Evolutionary conservation across 495 filamentous ascomycete species (phyloP).

Genomic region (Achaetomiella virescens): DNA sequence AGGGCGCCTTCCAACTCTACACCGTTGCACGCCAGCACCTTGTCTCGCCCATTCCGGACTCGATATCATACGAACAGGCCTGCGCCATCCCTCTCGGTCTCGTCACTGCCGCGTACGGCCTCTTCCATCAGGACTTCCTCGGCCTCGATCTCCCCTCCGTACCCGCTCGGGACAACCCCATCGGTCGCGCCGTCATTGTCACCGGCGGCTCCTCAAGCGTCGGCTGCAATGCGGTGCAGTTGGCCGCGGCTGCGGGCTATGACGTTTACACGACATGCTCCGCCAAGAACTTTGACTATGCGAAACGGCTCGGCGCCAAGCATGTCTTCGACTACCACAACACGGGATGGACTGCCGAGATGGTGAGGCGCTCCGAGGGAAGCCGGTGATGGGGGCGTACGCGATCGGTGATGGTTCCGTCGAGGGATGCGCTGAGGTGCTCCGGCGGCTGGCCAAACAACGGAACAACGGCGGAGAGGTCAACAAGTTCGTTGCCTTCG

Average conservation of each 20-base stretch:
- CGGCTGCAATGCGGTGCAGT: conserved; percentile 56
- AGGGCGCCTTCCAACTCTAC: conserved; percentile 35
- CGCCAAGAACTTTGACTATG: conserved; percentile 40
- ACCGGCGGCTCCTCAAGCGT: conserved; percentile 56
- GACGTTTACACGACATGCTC: conserved; percentile 53
- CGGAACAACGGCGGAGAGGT: no score
- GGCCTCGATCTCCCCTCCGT: conserved; percentile 17
- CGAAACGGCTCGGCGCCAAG: conserved; percentile 16
- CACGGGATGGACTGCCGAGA: conserved; percentile 3
- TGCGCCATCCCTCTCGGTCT: no score
- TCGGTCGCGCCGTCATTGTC: conserved; percentile 24
- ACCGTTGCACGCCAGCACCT: no score
- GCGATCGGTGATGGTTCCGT: no score
- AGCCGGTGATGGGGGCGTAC: no score
- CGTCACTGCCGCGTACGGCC: no score
- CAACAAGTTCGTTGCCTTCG: no score
- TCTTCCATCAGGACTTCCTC: conserved; percentile 38
- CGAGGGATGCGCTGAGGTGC: no score
- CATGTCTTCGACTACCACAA: conserved; percentile 41
- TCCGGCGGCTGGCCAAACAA: no score
- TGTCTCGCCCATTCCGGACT: no score
- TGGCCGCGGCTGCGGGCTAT: conserved; percentile 51
- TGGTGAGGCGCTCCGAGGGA: no score
- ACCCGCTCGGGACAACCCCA: conserved; percentile 21
- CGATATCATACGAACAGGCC: no score